phyloP scores from a whole-genome alignment of 371 early-diverging fungal genomes.

The Thermomucor indicae-seudaticae region DNA sequence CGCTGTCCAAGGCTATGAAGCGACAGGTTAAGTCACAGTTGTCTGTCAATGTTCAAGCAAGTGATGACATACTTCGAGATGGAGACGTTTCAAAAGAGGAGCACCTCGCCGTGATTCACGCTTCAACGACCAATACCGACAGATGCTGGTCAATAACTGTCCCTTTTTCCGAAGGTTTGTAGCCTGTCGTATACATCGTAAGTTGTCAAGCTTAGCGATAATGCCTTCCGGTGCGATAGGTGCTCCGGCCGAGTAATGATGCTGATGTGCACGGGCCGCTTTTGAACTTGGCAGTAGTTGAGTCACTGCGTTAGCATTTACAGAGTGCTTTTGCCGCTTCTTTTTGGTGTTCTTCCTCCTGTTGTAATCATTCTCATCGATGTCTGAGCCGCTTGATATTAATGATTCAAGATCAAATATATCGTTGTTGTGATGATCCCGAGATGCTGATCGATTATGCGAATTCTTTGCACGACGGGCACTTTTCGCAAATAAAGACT shows the following conservation, averaged over 20 bases:
- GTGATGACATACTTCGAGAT: conserved; percentile 75
- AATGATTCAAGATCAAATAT: neutral
- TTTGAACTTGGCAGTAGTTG: conserved; percentile 46
- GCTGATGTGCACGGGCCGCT: conserved; percentile 60
- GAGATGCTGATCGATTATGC: neutral
- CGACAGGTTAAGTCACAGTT: neutral
- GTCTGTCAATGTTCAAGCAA: neutral
- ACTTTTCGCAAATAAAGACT: conserved; percentile 18
- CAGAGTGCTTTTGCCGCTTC: conserved; percentile 2
- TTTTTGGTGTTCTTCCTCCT: conserved; percentile 14
- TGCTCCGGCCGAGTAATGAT: conserved; percentile 51
- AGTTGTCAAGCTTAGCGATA: conserved; percentile 55
- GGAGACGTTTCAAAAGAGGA: conserved; percentile 90
- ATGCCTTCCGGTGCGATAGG: conserved; percentile 72
- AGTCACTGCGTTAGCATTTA: conserved; percentile 16
- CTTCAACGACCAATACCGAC: conserved; percentile 94
- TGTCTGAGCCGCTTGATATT: neutral
- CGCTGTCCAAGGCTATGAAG: conserved; percentile 88
- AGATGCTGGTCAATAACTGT: conserved; percentile 60
- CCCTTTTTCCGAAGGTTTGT: conserved; percentile 45
- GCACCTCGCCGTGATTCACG: conserved; percentile 84
- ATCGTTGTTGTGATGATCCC: conserved; percentile 1
- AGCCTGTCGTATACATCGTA: conserved; percentile 35
- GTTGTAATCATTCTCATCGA: conserved; percentile 23
- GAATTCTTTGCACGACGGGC: conserved; percentile 9